phyloP scores from a whole-genome alignment of 169 alveolate species.

The Plasmodium vivax region DNA sequence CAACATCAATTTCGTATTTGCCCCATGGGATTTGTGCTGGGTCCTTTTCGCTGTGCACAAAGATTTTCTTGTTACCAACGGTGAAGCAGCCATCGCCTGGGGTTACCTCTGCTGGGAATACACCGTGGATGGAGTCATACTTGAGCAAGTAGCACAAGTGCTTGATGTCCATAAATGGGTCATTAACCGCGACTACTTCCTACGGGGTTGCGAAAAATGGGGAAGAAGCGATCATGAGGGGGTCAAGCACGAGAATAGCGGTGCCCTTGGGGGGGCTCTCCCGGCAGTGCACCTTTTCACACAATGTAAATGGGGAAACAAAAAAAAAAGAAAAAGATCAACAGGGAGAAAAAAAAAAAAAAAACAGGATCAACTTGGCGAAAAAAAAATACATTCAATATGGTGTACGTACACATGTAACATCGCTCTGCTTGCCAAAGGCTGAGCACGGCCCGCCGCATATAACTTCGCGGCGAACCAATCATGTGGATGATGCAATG shows the following conservation, averaged over 20 bases:
- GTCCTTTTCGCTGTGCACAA: slow-evolving; percentile 93
- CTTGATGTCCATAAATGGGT: slow-evolving; percentile 96
- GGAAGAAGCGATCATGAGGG: not conserved
- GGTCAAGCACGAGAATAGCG: not conserved
- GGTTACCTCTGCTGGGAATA: slow-evolving; percentile 86
- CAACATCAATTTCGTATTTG: slow-evolving; percentile 94
- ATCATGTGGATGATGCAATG: not conserved
- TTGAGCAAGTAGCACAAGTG: slow-evolving; percentile 96
- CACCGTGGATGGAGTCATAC: slow-evolving; percentile 97
- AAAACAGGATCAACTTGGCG: no score
- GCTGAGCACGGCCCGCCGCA: not conserved
- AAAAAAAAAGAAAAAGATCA: no score
- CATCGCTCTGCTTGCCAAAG: not conserved
- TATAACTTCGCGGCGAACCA: not conserved
- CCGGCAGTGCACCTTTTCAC: not conserved
- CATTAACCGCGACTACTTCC: slow-evolving; percentile 97
- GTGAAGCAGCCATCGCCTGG: slow-evolving; percentile 87
- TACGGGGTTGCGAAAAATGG: not conserved
- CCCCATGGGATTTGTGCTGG: slow-evolving; percentile 99
- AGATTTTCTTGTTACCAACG: slow-evolving; percentile 89
- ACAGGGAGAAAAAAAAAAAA: not conserved
- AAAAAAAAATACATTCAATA: not conserved
- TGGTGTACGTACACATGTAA: not conserved
- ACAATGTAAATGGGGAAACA: not conserved
- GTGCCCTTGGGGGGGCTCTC: not conserved